Conservation (phyloP, 1,284 basidiomycete species). For the Leccinum olivaceoglutinosum region DNA sequence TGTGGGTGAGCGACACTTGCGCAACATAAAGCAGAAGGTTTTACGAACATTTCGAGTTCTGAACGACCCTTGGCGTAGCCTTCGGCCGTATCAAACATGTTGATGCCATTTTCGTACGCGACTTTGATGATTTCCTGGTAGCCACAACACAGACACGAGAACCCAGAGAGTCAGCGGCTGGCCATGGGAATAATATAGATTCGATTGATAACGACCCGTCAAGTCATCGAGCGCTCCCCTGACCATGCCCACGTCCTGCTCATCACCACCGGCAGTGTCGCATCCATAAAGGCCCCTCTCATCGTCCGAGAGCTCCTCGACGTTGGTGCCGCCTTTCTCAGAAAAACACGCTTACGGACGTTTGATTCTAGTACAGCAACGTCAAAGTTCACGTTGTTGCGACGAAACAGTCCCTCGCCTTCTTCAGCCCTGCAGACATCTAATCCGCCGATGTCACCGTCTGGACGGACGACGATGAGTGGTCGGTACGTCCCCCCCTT, state of each 20-base stretch:
- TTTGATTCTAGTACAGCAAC: constrained; percentile 48
- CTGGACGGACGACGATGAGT: not conserved
- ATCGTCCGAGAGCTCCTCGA: constrained; percentile 75
- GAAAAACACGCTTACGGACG: not conserved
- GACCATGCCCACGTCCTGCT: constrained; percentile 70
- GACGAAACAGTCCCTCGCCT: constrained; percentile 73
- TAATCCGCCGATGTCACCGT: not conserved
- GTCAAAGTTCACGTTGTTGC: constrained; percentile 84
- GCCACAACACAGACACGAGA: not conserved
- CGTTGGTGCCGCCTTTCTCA: constrained; percentile 39
- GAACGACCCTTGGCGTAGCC: constrained; percentile 51
- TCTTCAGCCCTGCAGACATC: constrained; percentile 30
- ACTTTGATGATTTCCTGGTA: constrained; percentile 37
- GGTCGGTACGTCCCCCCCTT: not conserved
- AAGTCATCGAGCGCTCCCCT: constrained; percentile 35
- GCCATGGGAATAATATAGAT: not conserved
- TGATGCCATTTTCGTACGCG: constrained; percentile 48
- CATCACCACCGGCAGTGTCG: constrained; percentile 89
- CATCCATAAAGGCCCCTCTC: constrained; percentile 87
- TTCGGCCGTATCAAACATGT: constrained; percentile 62
- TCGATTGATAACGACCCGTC: constrained; percentile 27
- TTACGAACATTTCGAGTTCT: constrained; percentile 39
- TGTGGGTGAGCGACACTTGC: not conserved
- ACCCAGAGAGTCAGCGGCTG: not conserved
- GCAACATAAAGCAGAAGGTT: not conserved